Base-by-base conservation (phyloP, 192 early-diverging fungal species). In the Coemansia brasiliensis region DNA sequence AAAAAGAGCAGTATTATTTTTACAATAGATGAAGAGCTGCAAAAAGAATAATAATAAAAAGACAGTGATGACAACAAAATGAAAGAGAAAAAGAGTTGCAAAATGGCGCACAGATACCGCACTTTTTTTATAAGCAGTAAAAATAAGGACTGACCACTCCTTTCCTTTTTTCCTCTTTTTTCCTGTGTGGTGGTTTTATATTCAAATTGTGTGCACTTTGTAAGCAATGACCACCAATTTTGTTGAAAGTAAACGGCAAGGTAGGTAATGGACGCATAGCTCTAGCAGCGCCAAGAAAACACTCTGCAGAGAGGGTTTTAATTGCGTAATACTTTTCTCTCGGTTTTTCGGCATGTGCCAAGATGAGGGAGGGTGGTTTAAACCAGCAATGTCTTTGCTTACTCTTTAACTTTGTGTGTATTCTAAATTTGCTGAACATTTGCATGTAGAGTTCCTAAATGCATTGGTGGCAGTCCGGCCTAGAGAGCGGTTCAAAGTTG, bases 401-500 rank as follows among this genome's bases (percentile, higher is more conserved):
- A 22, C 22, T 12, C 22, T 20, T 26, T 25, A 13, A 49, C 7
- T 24, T 26, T 12, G 16, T 21, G 22, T 17, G 9, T 9, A 6
- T 45, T 42, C 46, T 13, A 17, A 48, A 48, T 26, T 48, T 13
- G 46, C 20, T 2, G n/a, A 25, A 5, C 10, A 25, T 12, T 39
- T 39, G 46, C 21, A 9, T 59, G 63, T 74, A 80, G 77, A 80
- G 53, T 80, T 80, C 37, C 41, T 70, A 52, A 80, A 74, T 73
- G 77, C 77, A 29, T 67, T 80, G 45, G 40, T 59, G 29, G 43
- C 59, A 9, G 72, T 80, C 20, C 77, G 77, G 40, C 71, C 77
- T 5, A 60, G 49, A 29, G 68, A 68, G 51, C 60, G 70, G 44
- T 81, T 72, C 68, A 81, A 81, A 55, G 53, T 81, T 17, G 58